Evolutionary conservation across 202 grass and related monocot genomes (phyloP), one percentile per base, ranked within the genome.

Genomic region (Cymbopogon flexuosus): DNA sequence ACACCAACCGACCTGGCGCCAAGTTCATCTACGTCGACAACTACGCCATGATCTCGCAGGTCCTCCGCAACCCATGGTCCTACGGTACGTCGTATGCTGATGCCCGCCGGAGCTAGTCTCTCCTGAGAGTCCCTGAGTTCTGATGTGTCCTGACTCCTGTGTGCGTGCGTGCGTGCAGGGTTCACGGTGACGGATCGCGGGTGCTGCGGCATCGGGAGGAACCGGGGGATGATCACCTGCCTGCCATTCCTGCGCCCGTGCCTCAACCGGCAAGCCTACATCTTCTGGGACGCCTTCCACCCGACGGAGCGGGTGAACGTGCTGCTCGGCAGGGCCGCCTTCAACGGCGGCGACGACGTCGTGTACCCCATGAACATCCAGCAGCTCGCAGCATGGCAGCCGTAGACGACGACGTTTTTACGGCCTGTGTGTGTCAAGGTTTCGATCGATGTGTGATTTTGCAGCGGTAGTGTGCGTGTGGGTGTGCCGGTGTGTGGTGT

Each of bases 231-330:
- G 81, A 89, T 97, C 77, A 97, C 92, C 2, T 97, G 94, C 94
- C 92, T 97, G 62, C 94, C 94, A 10, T 86, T 94, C 66, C 81
- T 86, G 36, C 91, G 91, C 35, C 94, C 94, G 6, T 97, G 94
- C 81, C 81, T 35, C 0, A 85, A 97, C 79, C 75, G 94, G 52
- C 72, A 91, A 16, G 15, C 67, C 80, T 97, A 94, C 79, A 84
- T 97, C 64, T 97, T 97, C 85, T 97, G 95, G 95, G 95, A 97
- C 60, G 95, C 95, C 13, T 97, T 97, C 83, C 95, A 97, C 81
- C 95, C 95, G 10, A 97, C 95, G 37, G 87, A 93, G 51, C 75
- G 87, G 18, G 90, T 97, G 10, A 97, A 94, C 88, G 79, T 97
- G 31, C 56, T 97, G 13, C 80, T 97, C 64, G 94, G 83, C 3